Percentiles rank a stretch among this genome's conserved stretches.
phyloP scores from a whole-genome alignment of 768 basidiomycete species.

The Baorangia bicolor region DNA sequence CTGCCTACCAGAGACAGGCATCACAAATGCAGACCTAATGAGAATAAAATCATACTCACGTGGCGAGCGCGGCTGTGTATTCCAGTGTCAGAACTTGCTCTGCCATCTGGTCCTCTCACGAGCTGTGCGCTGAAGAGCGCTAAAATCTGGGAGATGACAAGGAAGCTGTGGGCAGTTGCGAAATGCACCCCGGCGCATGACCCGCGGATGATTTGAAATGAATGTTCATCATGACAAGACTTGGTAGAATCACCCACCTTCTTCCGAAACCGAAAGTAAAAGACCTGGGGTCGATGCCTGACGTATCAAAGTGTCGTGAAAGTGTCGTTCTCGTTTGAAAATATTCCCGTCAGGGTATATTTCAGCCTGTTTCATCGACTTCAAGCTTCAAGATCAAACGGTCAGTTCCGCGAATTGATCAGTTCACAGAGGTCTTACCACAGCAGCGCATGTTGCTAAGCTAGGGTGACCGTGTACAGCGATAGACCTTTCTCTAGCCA shows the following conservation, averaged over 20 bases:
- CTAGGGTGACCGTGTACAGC: conserved; percentile 9
- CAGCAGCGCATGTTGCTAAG: not conserved
- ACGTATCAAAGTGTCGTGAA: conserved; percentile 21
- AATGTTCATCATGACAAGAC: not conserved
- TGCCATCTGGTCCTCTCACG: conserved; percentile 9
- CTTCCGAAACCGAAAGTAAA: conserved; percentile 23
- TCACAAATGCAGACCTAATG: not conserved
- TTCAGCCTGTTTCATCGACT: no score
- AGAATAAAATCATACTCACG: not conserved
- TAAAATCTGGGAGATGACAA: conserved; percentile 23
- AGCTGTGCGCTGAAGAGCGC: conserved; percentile 23
- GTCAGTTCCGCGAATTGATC: not conserved
- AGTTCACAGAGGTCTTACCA: not conserved
- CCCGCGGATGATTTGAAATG: not conserved
- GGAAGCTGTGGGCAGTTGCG: conserved; percentile 20
- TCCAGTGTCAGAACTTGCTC: conserved; percentile 11
- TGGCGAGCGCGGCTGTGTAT: conserved; percentile 5
- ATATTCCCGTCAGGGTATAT: conserved; percentile 29
- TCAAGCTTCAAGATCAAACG: not conserved
- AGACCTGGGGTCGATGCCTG: conserved; percentile 17
- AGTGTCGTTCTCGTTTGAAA: conserved; percentile 31
- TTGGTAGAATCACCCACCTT: conserved; percentile 2
- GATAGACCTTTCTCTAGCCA: conserved; percentile 9
- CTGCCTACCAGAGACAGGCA: not conserved
- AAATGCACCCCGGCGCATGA: conserved; percentile 20